phyloP scores from a whole-genome alignment of 495 filamentous ascomycete species.

The Penicillium herquei region DNA sequence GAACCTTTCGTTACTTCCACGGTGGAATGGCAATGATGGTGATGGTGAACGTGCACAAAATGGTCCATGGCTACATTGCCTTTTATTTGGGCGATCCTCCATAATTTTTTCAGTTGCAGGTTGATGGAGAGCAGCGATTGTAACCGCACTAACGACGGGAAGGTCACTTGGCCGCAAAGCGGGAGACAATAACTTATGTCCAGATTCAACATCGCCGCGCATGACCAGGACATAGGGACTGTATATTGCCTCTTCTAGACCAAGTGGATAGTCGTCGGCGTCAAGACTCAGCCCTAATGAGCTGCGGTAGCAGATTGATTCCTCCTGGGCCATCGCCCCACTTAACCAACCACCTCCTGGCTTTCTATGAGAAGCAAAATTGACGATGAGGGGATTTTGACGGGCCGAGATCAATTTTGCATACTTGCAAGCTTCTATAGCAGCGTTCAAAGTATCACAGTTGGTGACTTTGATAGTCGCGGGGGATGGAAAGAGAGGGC shows the following conservation, averaged over 20 bases:
- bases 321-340: slow-evolving; percentile 3
- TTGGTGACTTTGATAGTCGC: neutral
- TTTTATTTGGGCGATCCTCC: neutral
- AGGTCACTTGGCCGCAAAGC: neutral
- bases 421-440: neutral
- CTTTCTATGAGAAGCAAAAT: neutral
- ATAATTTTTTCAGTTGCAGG: neutral
- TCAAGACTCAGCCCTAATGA: slow-evolving; percentile 1
- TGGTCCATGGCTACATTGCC: neutral
- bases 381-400: neutral
- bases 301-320: slow-evolving; percentile 2
- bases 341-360: slow-evolving; percentile 1
- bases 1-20: neutral
- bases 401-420: neutral
- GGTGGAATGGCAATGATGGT: neutral
- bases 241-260: neutral
- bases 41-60: neutral
- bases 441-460: neutral
- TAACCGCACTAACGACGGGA: neutral
- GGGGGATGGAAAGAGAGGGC: neutral
- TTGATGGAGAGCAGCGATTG: neutral
- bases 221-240: neutral
- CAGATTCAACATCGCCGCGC: neutral
- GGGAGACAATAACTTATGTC: neutral
- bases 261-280: neutral